A percentile compares a stretch with the other conserved stretches of the same genome.
These are phyloP conservation scores for Leccinum uliginosum DNA, from an alignment of 768 basidiomycete species.

Conservation along the genomic window DNA sequence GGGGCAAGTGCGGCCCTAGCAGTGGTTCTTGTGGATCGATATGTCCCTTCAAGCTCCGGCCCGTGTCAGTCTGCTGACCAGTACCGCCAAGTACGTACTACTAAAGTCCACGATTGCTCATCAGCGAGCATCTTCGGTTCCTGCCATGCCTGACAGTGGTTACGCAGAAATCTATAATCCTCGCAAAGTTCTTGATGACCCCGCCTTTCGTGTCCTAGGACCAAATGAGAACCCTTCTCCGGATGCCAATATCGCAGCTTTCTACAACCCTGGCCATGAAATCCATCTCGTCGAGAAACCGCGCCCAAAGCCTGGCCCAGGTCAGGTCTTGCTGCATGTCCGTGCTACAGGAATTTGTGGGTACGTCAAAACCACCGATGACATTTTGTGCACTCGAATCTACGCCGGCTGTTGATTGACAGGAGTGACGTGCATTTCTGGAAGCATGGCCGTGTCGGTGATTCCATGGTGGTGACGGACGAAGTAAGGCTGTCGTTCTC, in stretches of 20 bases:
- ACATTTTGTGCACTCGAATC: not conserved
- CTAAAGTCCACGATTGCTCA: not conserved
- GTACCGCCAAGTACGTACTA: not conserved
- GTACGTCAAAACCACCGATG: constrained; percentile 30
- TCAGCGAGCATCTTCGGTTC: not conserved
- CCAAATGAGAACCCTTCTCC: constrained; percentile 45
- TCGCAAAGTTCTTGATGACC: constrained; percentile 51
- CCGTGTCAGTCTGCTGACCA: constrained; percentile 6
- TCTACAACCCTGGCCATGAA: constrained; percentile 60
- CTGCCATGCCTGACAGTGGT: constrained; percentile 20
- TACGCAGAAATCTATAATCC: constrained; percentile 48
- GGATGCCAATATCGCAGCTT: constrained; percentile 55
- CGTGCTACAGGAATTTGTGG: constrained; percentile 69
- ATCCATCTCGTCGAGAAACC: constrained; percentile 68
- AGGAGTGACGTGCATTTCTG: constrained; percentile 75
- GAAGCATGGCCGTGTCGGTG: constrained; percentile 65
- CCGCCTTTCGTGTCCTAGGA: constrained; percentile 50
- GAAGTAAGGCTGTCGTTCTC: constrained; percentile 37
- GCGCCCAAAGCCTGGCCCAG: constrained; percentile 53
- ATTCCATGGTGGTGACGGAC: constrained; percentile 67
- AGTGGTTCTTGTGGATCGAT: not conserved
- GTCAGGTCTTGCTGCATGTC: constrained; percentile 63
- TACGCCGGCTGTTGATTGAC: not conserved
- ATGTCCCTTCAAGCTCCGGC: not conserved
- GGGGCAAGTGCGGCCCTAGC: not conserved